Evolutionary conservation across 768 basidiomycete species (phyloP).

Genomic region (Amanita subjunquillea): DNA sequence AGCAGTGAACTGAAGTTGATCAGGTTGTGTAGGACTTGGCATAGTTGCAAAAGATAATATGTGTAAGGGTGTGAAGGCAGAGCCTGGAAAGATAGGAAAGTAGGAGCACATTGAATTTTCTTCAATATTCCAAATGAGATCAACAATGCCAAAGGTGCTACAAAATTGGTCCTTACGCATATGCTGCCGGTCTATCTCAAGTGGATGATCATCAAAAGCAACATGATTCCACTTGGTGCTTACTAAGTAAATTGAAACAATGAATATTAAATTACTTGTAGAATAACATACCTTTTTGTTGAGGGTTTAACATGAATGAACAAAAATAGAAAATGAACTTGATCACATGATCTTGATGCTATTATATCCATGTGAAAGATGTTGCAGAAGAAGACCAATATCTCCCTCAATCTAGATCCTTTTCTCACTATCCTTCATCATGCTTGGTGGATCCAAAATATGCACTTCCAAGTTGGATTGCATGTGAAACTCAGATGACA

Average conservation of each 20-base stretch:
- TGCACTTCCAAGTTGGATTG: too few species aligned
- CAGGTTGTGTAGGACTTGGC: too few species aligned
- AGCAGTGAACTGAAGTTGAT: too few species aligned
- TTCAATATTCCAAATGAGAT: conserved; percentile 29
- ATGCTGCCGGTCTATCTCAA: background rate
- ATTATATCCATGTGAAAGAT: too few species aligned
- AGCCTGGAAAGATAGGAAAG: background rate
- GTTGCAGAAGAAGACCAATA: too few species aligned
- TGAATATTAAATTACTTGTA: background rate
- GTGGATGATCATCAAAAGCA: background rate
- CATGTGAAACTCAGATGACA: too few species aligned
- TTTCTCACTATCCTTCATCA: too few species aligned
- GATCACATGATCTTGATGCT: background rate
- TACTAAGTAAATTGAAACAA: background rate
- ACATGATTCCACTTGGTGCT: background rate
- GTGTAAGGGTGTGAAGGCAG: too few species aligned
- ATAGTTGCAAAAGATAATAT: too few species aligned
- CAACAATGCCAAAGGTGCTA: background rate
- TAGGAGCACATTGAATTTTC: background rate
- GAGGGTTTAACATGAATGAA: background rate
- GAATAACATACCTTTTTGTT: background rate
- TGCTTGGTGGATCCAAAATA: too few species aligned
- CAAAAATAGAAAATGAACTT: background rate
- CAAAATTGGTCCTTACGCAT: background rate
- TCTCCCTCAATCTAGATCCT: too few species aligned